Conservation (phyloP, 176 grass and related monocot genomes). For the Rhipidocladum racemiflorum region DNA sequence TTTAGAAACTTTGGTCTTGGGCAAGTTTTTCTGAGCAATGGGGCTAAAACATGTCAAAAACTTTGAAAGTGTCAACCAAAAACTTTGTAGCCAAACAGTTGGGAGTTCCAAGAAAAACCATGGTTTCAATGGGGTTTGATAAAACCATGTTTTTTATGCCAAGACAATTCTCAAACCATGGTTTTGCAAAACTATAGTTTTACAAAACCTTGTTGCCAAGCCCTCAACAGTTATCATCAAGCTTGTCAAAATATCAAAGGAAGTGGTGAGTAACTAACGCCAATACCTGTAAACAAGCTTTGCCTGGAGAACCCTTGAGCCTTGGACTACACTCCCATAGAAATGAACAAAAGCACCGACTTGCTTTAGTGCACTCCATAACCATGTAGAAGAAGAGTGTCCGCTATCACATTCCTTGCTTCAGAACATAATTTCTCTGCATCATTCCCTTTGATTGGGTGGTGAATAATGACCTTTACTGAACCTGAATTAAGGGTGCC, state of each 20-base stretch:
- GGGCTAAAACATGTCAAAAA: too few relatives aligned
- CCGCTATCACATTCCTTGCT: conserved; percentile 67
- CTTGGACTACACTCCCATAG: background rate
- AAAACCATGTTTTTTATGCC: too few relatives aligned
- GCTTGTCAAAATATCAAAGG: background rate
- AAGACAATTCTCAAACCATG: too few relatives aligned
- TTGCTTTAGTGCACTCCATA: conserved; percentile 57
- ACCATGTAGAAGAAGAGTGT: conserved; percentile 64
- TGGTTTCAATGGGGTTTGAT: too few relatives aligned
- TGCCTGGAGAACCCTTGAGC: background rate
- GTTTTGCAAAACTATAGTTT: too few relatives aligned
- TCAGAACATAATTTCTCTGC: conserved; percentile 61
- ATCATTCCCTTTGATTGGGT: conserved; percentile 57
- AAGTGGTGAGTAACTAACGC: background rate
- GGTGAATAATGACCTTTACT: conserved; percentile 87
- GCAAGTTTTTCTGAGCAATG: too few relatives aligned
- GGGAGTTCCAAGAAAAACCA: too few relatives aligned
- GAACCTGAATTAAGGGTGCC: conserved; percentile 66
- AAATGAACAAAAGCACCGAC: conserved; percentile 8
- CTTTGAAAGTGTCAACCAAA: too few relatives aligned
- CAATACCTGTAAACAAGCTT: conserved; percentile 30
- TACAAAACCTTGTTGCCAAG: too few relatives aligned
- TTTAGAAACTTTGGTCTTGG: too few relatives aligned
- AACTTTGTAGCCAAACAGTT: too few relatives aligned
- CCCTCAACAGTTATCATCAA: conserved; percentile 1